Evolutionary conservation across 441 rosid species (phyloP).

Genomic region (Dalechampia spathulata): DNA sequence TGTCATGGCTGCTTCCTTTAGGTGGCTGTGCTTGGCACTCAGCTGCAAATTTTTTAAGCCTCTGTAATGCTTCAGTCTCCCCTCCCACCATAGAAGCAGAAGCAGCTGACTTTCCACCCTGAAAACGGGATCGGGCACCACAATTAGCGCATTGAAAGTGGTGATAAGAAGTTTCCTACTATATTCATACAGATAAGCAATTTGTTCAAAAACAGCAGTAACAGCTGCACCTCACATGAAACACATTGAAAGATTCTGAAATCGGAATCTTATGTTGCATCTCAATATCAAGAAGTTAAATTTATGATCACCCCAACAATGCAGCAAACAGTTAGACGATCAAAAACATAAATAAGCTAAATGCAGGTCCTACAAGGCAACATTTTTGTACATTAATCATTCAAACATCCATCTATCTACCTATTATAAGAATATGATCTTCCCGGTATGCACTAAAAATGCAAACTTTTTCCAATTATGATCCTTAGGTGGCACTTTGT

Average conservation of each 20-base stretch:
- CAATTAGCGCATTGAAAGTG: slow-evolving; percentile 1
- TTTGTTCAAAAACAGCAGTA: slow-evolving; percentile 1
- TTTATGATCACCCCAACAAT: no score
- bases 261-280: background rate
- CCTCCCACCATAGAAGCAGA: slow-evolving; percentile 73
- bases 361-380: background rate
- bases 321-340: background rate
- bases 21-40: slow-evolving; percentile 73
- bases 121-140: slow-evolving; percentile 13
- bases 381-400: background rate
- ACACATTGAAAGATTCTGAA: background rate
- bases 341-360: background rate
- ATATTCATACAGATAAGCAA: background rate
- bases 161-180: background rate
- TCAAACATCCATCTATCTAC: no score
- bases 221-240: no score
- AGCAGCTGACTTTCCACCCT: slow-evolving; percentile 54
- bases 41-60: slow-evolving; percentile 62
- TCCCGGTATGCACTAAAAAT: no score
- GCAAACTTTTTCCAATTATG: no score
- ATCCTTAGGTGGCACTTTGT: no score
- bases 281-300: no score
- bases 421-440: no score
- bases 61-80: slow-evolving; percentile 76
- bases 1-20: slow-evolving; percentile 45